Conservation (phyloP, 1,139 yeast species). For the Scheffersomyces cryptocercus region DNA sequence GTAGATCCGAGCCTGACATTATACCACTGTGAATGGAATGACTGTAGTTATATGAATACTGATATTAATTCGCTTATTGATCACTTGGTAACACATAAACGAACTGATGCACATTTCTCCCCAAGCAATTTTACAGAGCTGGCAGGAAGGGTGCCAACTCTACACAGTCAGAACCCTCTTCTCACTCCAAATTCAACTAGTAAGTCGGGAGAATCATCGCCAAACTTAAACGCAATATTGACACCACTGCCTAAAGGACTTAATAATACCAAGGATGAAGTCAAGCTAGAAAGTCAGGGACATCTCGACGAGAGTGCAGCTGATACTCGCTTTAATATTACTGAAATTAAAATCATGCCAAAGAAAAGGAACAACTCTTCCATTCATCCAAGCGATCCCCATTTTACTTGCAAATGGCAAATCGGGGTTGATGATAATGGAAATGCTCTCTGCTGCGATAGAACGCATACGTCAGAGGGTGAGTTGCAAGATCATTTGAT, state of each 20-base stretch:
- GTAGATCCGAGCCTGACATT: constrained; percentile 13
- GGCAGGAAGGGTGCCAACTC: constrained; percentile 7
- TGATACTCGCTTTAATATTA: constrained; percentile 24
- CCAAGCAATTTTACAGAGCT: constrained; percentile 6
- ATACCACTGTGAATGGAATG: constrained; percentile 70
- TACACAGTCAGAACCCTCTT: constrained; percentile 7
- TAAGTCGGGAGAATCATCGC: constrained; percentile 13
- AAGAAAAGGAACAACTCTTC: constrained; percentile 15
- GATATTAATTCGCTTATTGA: constrained; percentile 54
- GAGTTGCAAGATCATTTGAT: constrained; percentile 72
- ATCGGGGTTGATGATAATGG: constrained; percentile 31
- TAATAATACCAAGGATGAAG: neutral
- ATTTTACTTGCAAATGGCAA: constrained; percentile 51
- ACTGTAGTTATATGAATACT: constrained; percentile 58
- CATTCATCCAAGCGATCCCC: constrained; percentile 19
- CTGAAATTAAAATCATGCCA: constrained; percentile 37
- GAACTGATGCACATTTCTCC: constrained; percentile 21
- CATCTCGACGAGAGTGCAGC: neutral
- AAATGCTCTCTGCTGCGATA: constrained; percentile 46
- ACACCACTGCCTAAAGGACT: constrained; percentile 1
- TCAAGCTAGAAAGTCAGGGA: neutral
- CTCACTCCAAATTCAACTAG: constrained; percentile 18
- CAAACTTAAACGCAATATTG: constrained; percentile 2
- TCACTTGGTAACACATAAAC: constrained; percentile 60
- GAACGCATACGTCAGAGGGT: constrained; percentile 50